A percentile compares a stretch with the other conserved stretches of the same genome.
Conservation (phyloP, 305 asterid genomes). For the Petunia hybrid region DNA sequence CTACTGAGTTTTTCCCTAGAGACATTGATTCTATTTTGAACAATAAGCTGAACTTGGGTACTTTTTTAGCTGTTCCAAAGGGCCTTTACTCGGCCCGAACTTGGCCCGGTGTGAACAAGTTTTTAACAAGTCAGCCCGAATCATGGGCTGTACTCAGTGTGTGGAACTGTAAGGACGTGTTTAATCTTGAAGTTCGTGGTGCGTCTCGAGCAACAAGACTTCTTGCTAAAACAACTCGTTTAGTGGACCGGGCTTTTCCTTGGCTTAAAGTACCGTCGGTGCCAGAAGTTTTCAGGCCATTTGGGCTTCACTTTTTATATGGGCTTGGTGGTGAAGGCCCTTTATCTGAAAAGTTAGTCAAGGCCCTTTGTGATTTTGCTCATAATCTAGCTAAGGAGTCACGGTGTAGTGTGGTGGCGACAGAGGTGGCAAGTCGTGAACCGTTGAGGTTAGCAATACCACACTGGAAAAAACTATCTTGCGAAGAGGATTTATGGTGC, state of each 20-base stretch:
- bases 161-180: slow-evolving; percentile 91
- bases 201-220: slow-evolving; percentile 67
- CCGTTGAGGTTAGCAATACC: slow-evolving; percentile 84
- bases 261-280: slow-evolving; percentile 75
- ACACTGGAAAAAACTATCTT: slow-evolving; percentile 85
- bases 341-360: slow-evolving; percentile 41
- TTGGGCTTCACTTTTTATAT: slow-evolving; percentile 80
- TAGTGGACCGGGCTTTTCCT: slow-evolving; percentile 84
- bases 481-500: slow-evolving; percentile 96
- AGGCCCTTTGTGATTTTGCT: slow-evolving; percentile 63
- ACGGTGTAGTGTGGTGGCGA: slow-evolving; percentile 87
- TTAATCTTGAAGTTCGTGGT: slow-evolving; percentile 82
- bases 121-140: slow-evolving; percentile 63
- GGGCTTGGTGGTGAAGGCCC: slow-evolving; percentile 96
- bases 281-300: slow-evolving; percentile 78
- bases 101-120: slow-evolving; percentile 61
- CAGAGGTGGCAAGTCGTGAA: slow-evolving; percentile 77
- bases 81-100: slow-evolving; percentile 46
- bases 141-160: slow-evolving; percentile 91
- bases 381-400: slow-evolving; percentile 76
- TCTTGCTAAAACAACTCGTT: slow-evolving; percentile 63
- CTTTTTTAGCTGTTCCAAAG: slow-evolving; percentile 64
- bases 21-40: slow-evolving; percentile 74
- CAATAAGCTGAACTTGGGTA: slow-evolving; percentile 72
- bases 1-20: slow-evolving; percentile 82